Conservation (phyloP, 2,329 filamentous ascomycete genomes). For the Clarireedia paspali region DNA sequence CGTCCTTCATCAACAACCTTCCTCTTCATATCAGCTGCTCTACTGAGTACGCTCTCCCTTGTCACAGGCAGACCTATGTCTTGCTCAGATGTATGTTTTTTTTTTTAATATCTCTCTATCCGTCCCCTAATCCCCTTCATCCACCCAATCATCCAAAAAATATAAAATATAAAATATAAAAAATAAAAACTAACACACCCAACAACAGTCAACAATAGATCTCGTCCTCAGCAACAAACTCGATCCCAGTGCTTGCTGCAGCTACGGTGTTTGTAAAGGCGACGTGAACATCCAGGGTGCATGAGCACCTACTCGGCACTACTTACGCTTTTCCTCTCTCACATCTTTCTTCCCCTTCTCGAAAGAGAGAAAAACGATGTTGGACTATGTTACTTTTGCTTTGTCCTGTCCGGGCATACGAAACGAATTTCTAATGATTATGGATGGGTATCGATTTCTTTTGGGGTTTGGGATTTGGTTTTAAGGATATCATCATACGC, state of each 20-base stretch:
- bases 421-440: no score
- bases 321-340: not conserved
- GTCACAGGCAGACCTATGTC: slow-evolving; percentile 4
- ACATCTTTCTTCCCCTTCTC: not conserved
- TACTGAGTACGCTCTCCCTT: slow-evolving; percentile 1
- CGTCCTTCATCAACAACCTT: not conserved
- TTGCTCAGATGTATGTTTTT: slow-evolving; percentile 1
- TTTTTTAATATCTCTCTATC: not conserved
- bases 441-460: no score
- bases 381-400: no score
- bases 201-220: slow-evolving; percentile 5
- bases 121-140: no score
- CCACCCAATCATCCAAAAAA: not conserved
- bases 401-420: no score
- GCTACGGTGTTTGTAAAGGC: not conserved
- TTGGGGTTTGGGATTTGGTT: not conserved
- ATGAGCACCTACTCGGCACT: not conserved
- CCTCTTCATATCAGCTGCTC: slow-evolving; percentile 1
- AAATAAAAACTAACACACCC: not conserved
- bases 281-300: slow-evolving; percentile 2
- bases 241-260: slow-evolving; percentile 8
- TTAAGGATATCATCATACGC: no score
- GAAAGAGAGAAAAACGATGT: not conserved
- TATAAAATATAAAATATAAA: not conserved
- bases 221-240: slow-evolving; percentile 4